A percentile compares a stretch with the other conserved stretches of the same genome.
Evolutionary conservation across 352 stramenopile genomes (phyloP).

Genomic region (Pilasporangium apinafurcum): DNA sequence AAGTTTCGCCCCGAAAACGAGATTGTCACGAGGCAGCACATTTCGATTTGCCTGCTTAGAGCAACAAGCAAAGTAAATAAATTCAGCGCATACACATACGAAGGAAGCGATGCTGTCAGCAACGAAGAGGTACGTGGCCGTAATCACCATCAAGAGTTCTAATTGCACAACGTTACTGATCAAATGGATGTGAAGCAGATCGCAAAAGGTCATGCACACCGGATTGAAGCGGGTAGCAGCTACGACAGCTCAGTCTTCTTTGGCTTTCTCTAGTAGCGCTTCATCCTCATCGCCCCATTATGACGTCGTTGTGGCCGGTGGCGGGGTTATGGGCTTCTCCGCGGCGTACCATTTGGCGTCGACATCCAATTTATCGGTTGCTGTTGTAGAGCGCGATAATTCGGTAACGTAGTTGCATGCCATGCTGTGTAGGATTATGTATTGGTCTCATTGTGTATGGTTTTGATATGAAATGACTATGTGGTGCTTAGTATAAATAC

Average conservation of each 20-base stretch:
- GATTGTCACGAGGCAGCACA: too few species aligned
- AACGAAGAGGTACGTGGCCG: neutral
- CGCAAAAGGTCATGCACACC: too few species aligned
- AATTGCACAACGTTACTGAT: neutral
- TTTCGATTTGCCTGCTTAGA: too few species aligned
- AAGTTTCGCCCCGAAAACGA: too few species aligned
- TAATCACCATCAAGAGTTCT: neutral
- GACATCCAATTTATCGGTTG: conserved; percentile 64
- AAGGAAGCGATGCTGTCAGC: conserved; percentile 5
- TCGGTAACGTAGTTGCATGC: conserved; percentile 24
- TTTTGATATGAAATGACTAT: neutral
- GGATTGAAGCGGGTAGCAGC: too few species aligned
- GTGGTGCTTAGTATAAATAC: conserved; percentile 62
- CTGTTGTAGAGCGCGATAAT: conserved; percentile 64
- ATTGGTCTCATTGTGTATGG: neutral
- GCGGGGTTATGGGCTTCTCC: conserved; percentile 83
- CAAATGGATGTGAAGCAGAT: neutral
- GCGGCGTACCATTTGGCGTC: conserved; percentile 77
- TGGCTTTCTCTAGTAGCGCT: conserved; percentile 1
- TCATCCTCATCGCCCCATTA: conserved; percentile 19
- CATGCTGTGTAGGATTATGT: neutral
- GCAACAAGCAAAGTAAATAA: too few species aligned
- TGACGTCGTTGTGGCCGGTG: conserved; percentile 74
- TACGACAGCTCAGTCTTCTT: too few species aligned
- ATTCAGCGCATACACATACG: too few species aligned